These are phyloP conservation scores for Mentha longifolia DNA, from an alignment of 257 asterid genomes.

Conservation along the genomic window DNA sequence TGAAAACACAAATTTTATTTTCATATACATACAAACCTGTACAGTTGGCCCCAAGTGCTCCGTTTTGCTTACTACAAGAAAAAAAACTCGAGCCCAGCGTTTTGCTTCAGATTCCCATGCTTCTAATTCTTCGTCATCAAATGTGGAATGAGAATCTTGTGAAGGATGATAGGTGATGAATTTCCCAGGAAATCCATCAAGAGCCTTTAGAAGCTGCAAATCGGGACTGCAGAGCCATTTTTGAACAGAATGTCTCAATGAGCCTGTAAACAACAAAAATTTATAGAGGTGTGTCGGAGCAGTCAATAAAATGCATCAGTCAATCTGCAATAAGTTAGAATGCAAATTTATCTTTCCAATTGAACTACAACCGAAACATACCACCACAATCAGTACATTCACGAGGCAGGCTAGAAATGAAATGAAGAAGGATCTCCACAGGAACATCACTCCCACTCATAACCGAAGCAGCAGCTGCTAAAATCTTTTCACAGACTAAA, in stretches of 20 bases:
- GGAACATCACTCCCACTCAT: slow-evolving; percentile 68
- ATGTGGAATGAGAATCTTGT: slow-evolving; percentile 45
- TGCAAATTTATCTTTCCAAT: slow-evolving; percentile 16
- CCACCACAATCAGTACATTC: slow-evolving; percentile 86
- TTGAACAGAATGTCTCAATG: slow-evolving; percentile 61
- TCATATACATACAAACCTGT: slow-evolving; percentile 42
- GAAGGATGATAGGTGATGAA: slow-evolving; percentile 52
- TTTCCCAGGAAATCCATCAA: slow-evolving; percentile 59
- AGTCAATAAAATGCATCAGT: slow-evolving; percentile 16
- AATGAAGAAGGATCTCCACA: slow-evolving; percentile 69
- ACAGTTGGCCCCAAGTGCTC: slow-evolving; percentile 55
- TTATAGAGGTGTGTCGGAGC: slow-evolving; percentile 17
- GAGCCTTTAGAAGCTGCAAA: slow-evolving; percentile 54
- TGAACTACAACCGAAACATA: slow-evolving; percentile 39
- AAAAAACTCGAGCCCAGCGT: slow-evolving; percentile 88
- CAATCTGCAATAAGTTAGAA: slow-evolving; percentile 26
- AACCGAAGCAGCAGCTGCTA: slow-evolving; percentile 70
- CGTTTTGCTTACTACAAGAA: slow-evolving; percentile 55
- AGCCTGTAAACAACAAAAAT: slow-evolving; percentile 50
- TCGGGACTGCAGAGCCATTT: slow-evolving; percentile 62
- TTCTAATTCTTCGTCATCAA: slow-evolving; percentile 83
- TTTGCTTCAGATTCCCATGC: slow-evolving; percentile 81
- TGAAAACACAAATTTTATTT: background rate
- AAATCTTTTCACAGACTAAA: slow-evolving; percentile 77
- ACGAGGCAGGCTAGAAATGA: slow-evolving; percentile 81